A percentile compares a stretch with the other conserved stretches of the same genome.
phyloP scores from a whole-genome alignment of 78 protist genomes.

The Polysphondylium violaceum region DNA sequence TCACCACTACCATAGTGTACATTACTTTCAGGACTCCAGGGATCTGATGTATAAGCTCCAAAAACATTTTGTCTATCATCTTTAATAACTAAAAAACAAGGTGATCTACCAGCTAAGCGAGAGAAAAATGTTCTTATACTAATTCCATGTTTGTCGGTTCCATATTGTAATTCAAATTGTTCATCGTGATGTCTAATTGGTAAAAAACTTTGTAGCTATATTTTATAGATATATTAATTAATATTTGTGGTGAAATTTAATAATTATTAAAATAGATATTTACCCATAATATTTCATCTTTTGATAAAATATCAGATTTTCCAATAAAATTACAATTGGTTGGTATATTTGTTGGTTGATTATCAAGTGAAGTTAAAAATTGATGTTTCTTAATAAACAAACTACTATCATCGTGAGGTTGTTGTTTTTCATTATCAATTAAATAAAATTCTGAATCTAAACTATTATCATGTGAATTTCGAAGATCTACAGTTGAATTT shows the following conservation, averaged over 20 bases:
- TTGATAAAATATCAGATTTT: slow-evolving; percentile 15
- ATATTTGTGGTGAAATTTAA: background rate
- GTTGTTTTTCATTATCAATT: too few relatives aligned
- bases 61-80: slow-evolving; percentile 48
- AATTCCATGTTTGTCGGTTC: slow-evolving; percentile 51
- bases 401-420: background rate
- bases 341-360: slow-evolving; percentile 28
- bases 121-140: slow-evolving; percentile 64
- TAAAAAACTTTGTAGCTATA: slow-evolving; percentile 41
- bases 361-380: background rate
- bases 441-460: too few relatives aligned
- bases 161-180: slow-evolving; percentile 44
- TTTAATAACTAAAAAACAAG: slow-evolving; percentile 46
- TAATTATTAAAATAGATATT: background rate
- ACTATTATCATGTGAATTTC: too few relatives aligned
- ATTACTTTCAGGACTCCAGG: slow-evolving; percentile 53
- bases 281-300: slow-evolving; percentile 34
- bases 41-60: slow-evolving; percentile 71
- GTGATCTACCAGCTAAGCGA: slow-evolving; percentile 24
- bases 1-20: slow-evolving; percentile 79
- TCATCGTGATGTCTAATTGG: slow-evolving; percentile 42
- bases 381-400: background rate
- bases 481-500: background rate
- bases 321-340: slow-evolving; percentile 30
- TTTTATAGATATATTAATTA: background rate